These are phyloP conservation scores for Theileria orientalis DNA, from an alignment of 169 alveolate genomes.

Conservation along the genomic window DNA sequence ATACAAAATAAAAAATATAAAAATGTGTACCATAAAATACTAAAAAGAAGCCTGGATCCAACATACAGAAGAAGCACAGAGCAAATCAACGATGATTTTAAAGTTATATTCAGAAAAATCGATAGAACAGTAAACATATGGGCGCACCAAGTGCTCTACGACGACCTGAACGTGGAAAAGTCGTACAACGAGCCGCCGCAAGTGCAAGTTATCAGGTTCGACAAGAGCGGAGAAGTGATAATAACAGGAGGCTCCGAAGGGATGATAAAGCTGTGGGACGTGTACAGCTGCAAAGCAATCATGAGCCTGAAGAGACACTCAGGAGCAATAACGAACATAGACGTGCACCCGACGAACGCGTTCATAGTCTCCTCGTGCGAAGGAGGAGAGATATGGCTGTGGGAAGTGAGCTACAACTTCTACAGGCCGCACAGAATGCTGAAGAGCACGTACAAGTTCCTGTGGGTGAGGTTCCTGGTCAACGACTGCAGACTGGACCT, in stretches of 20 bases:
- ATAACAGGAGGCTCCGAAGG: constrained; percentile 83
- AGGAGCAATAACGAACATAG: constrained; percentile 73
- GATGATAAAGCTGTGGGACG: constrained; percentile 74
- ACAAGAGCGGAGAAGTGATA: constrained; percentile 74
- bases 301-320: constrained; percentile 69
- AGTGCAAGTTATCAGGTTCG: constrained; percentile 55
- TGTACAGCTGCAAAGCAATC: constrained; percentile 69
- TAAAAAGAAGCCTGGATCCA: constrained; percentile 36
- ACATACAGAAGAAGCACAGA: not conserved
- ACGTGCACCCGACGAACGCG: constrained; percentile 72
- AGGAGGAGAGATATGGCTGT: constrained; percentile 67
- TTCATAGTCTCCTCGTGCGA: constrained; percentile 75
- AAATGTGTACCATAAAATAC: constrained; percentile 30
- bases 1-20: not conserved
- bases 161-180: constrained; percentile 39
- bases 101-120: not conserved
- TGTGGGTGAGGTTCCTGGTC: not conserved
- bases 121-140: constrained; percentile 41
- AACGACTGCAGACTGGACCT: too few species aligned
- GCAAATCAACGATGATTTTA: not conserved
- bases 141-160: constrained; percentile 50
- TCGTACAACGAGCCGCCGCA: constrained; percentile 64
- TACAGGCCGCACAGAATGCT: constrained; percentile 46
- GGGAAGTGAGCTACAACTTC: constrained; percentile 56
- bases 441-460: not conserved